Evolutionary conservation across 2,329 filamentous ascomycete genomes (phyloP), one percentile per base, ranked within the genome.

Genomic region (Verticillium nubilum): DNA sequence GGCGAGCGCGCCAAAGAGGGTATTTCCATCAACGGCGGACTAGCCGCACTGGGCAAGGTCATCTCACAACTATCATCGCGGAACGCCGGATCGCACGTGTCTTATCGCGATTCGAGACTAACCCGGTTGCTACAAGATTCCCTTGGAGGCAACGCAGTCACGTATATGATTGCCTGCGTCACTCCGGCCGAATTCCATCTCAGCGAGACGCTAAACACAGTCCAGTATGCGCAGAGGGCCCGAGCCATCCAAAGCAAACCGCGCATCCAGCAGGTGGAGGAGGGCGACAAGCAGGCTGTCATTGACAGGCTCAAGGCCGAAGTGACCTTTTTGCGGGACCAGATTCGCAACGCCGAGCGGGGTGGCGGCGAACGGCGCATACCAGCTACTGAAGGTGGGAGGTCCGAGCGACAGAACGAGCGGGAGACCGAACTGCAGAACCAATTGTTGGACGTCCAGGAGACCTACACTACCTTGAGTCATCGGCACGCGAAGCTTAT

Each of bases 111-210:
- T 76, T 98, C 95, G n/a, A 93, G 92, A 72, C 86, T 99, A 27
- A 64, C 62, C 3, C 59, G 62, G 9, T 59, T 64, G 9, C 80
- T 99, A 23, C 96, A 99, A 86, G 95, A 99, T 74, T 99, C 95
- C 0, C 82, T 99, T 5, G 95, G 95, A 60, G 95, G 95, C 4
- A 98, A 96, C 71, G 95, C 95, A 35, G 96, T 97, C 71, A 99
- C 95, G 0, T 99, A 98, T 77, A 98, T 99, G 95, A 95, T 99
- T 76, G 95, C 95, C 9, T 99, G 95, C 75, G 93, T 99, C 29
- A 99, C 94, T 1, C 94, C 93, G 0, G 92, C 94, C 15, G 93
- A 97, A 72, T 99, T 99, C 71, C 95, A 99, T 72, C 80, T 99
- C 52, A 98, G 93, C 76, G 95, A 99, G 76, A 98, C 96, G 0